Conservation (phyloP, 306 rosid genomes). For the Cucurbita ficifolia region DNA sequence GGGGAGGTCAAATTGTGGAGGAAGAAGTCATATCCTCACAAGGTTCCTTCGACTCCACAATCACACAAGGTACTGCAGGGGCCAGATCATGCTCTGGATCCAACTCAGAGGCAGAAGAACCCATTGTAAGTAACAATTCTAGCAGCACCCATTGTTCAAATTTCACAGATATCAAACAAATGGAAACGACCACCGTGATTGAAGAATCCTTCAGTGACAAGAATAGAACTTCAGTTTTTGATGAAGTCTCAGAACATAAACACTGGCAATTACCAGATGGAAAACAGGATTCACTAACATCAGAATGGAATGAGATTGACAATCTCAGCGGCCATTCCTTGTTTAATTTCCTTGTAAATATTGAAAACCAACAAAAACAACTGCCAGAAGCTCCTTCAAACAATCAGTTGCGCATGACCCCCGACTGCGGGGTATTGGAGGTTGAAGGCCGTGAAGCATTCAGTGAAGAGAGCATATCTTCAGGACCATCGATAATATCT, state of each 20-base stretch:
- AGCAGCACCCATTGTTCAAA: constrained; percentile 17
- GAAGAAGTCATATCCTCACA: constrained; percentile 65
- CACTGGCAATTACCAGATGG: constrained; percentile 11
- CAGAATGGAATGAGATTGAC: constrained; percentile 17
- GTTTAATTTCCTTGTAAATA: constrained; percentile 21
- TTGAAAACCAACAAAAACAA: constrained; percentile 21
- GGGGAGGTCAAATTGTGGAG: constrained; percentile 29
- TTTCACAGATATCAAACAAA: constrained; percentile 19
- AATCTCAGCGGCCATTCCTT: constrained; percentile 22
- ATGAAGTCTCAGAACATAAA: constrained; percentile 25
- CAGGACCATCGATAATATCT: constrained; percentile 32
- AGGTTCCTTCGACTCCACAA: constrained; percentile 61
- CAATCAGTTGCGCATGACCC: constrained; percentile 15
- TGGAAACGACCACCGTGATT: constrained; percentile 25
- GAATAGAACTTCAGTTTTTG: constrained; percentile 23
- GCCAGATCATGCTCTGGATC: constrained; percentile 34
- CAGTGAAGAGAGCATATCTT: constrained; percentile 34
- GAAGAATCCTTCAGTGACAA: constrained; percentile 37
- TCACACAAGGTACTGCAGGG: constrained; percentile 41
- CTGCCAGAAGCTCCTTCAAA: constrained; percentile 23
- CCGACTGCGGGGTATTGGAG: constrained; percentile 18
- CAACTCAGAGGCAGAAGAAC: constrained; percentile 59
- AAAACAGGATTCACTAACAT: constrained; percentile 17
- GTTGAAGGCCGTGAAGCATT: constrained; percentile 26
- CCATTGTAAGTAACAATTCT: constrained; percentile 18